These are phyloP conservation scores for Trichopus zeylanicus DNA, from an alignment of 116 monocot genomes.

Conservation along the genomic window DNA sequence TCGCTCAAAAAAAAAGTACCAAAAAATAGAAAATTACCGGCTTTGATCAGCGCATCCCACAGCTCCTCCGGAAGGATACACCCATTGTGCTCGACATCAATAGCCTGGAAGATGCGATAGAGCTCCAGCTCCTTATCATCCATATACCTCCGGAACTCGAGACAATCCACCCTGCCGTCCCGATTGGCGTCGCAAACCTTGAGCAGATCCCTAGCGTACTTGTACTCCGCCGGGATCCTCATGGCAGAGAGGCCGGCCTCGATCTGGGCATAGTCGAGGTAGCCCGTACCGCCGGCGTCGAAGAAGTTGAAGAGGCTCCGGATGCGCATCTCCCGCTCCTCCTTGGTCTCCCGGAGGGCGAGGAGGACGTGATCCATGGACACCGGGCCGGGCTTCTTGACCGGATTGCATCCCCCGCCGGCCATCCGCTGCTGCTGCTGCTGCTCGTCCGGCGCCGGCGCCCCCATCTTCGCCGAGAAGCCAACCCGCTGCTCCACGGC, in stretches of 20 bases:
- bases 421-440: conserved; percentile 10
- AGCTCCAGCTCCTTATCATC: conserved; percentile 90
- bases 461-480: conserved; percentile 11
- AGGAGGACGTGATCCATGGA: conserved; percentile 76
- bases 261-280: conserved; percentile 66
- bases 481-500: conserved; percentile 14
- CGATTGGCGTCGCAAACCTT: conserved; percentile 69
- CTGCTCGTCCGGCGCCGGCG: background rate
- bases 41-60: conserved; percentile 82
- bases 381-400: conserved; percentile 47
- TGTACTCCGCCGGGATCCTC: conserved; percentile 80
- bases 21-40: conserved; percentile 36
- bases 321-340: conserved; percentile 76
- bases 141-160: conserved; percentile 76
- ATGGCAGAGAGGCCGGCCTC: conserved; percentile 64
- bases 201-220: conserved; percentile 80
- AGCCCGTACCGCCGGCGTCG: conserved; percentile 39
- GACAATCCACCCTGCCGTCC: conserved; percentile 68
- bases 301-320: conserved; percentile 81
- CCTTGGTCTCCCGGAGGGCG: conserved; percentile 67
- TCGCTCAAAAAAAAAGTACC: background rate
- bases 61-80: conserved; percentile 97
- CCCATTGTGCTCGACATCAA: conserved; percentile 95
- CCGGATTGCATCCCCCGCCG: conserved; percentile 47
- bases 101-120: conserved; percentile 88